These are phyloP conservation scores for Candida broadrunensis DNA, from an alignment of 805 yeast species.

Conservation along the genomic window DNA sequence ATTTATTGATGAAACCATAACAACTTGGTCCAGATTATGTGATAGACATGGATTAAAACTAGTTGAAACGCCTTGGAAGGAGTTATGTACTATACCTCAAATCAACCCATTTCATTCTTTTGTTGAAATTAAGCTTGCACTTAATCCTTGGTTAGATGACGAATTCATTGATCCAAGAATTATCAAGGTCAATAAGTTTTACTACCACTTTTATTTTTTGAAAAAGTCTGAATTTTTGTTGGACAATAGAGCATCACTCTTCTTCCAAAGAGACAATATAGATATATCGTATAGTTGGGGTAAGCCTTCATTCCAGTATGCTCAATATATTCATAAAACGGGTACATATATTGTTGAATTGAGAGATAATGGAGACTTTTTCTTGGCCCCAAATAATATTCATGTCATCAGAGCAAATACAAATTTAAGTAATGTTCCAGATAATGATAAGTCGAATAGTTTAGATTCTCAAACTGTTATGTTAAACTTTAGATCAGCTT, in stretches of 20 bases:
- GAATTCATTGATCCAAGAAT: constrained; percentile 45
- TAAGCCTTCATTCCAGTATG: constrained; percentile 70
- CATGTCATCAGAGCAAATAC: constrained; percentile 73
- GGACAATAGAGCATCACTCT: constrained; percentile 74
- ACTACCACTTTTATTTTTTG: constrained; percentile 74
- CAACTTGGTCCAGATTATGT: constrained; percentile 73
- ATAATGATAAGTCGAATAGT: constrained; percentile 22
- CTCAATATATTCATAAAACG: constrained; percentile 85
- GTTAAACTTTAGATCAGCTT: constrained; percentile 62
- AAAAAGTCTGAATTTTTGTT: constrained; percentile 70
- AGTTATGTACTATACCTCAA: constrained; percentile 70
- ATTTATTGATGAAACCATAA: constrained; percentile 30
- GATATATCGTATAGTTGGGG: constrained; percentile 92
- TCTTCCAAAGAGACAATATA: constrained; percentile 51
- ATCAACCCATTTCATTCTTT: constrained; percentile 87
- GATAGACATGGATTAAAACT: constrained; percentile 75
- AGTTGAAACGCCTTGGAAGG: constrained; percentile 91
- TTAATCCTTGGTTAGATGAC: constrained; percentile 69
- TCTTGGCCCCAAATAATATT: constrained; percentile 83
- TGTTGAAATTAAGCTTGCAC: constrained; percentile 60
- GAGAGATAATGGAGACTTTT: constrained; percentile 71
- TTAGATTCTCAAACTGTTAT: constrained; percentile 72
- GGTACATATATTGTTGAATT: constrained; percentile 91
- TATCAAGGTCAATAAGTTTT: constrained; percentile 53
- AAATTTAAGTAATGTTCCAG: constrained; percentile 11